Evolutionary conservation across 306 rosid species (phyloP), one percentile per base, ranked within the genome.

Genomic region (Pachyrhizus erosus): DNA sequence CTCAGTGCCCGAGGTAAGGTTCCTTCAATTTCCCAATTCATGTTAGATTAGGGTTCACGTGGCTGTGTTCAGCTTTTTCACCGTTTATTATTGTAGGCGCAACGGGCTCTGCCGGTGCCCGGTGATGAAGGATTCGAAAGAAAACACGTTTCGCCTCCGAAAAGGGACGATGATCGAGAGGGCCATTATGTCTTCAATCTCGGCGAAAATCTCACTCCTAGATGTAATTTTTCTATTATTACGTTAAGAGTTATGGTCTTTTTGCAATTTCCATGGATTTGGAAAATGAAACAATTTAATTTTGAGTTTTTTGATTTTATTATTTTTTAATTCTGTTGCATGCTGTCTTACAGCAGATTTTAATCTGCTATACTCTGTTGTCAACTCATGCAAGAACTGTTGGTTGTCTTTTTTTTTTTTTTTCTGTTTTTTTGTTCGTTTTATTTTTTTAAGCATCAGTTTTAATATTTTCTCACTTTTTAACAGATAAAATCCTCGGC

Each of bases 151-250:
- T 92, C 97, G 80, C 97, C 97, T 46, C 98, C 98, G 2, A 90
- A 84, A 83, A 90, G 98, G 77, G 93, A 91, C 24, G 97, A 94
- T 64, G 98, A 92, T 87, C 98, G 98, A 21, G 97, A 92, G n/a
- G 98, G 98, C 9, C 97, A 92, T 86, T 92, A 91, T 70, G 91
- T 94, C 4, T 94, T 83, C 80, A 90, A 85, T 85, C 90, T 94
- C 2, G 98, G 98, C 89, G 97, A 94, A 84, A 92, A 92, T 90
- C 97, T 94, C 87, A 91, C 94, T 81, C 89, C 97, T 86, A 91
- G 98, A 94, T 94, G 98, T 94, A 80, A 87, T 83, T 57, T 52
- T 23, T 0, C 34, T 43, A 7, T 18, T 9, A 12, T 29, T 46
- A 23, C 67, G 9, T 9, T 42, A 39, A 9, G 73, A 5, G 26